These are phyloP conservation scores for Termitomyces sp. DNA, from an alignment of 768 basidiomycete species.

Conservation along the genomic window DNA sequence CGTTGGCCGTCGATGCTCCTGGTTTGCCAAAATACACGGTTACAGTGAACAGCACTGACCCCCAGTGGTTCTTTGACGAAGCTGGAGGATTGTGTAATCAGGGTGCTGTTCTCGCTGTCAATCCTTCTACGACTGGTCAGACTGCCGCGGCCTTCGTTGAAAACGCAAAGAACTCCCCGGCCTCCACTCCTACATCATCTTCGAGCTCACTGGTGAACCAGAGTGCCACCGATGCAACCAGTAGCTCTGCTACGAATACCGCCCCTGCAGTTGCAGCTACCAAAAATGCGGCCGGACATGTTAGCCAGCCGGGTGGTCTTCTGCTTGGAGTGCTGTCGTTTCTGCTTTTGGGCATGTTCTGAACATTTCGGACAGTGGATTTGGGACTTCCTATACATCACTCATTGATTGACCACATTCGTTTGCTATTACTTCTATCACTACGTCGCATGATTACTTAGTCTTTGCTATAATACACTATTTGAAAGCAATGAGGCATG, in stretches of 20 bases:
- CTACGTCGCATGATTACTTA: neutral
- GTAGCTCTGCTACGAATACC: slow-evolving; percentile 6
- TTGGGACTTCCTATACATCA: neutral
- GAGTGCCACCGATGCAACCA: neutral
- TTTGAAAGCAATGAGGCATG: too few relatives aligned
- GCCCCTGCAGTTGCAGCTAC: slow-evolving; percentile 1
- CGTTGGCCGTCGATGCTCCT: slow-evolving; percentile 29
- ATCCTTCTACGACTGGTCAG: slow-evolving; percentile 27
- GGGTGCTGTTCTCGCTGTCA: slow-evolving; percentile 36
- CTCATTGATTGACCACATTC: neutral
- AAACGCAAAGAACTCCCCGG: slow-evolving; percentile 29
- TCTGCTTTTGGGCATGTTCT: neutral
- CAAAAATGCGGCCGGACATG: slow-evolving; percentile 6
- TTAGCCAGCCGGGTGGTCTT: neutral
- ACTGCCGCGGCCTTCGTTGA: slow-evolving; percentile 31
- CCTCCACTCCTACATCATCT: slow-evolving; percentile 9
- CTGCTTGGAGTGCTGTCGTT: neutral
- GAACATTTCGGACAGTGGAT: neutral
- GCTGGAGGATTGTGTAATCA: slow-evolving; percentile 34
- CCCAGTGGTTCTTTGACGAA: slow-evolving; percentile 39
- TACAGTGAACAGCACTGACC: slow-evolving; percentile 30
- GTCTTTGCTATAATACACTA: too few relatives aligned
- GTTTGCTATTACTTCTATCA: neutral
- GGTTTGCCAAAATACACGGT: slow-evolving; percentile 28
- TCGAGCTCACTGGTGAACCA: neutral